These are phyloP conservation scores for Fomitopsis pinicola DNA, from an alignment of 1,284 basidiomycete genomes.

Conservation along the genomic window DNA sequence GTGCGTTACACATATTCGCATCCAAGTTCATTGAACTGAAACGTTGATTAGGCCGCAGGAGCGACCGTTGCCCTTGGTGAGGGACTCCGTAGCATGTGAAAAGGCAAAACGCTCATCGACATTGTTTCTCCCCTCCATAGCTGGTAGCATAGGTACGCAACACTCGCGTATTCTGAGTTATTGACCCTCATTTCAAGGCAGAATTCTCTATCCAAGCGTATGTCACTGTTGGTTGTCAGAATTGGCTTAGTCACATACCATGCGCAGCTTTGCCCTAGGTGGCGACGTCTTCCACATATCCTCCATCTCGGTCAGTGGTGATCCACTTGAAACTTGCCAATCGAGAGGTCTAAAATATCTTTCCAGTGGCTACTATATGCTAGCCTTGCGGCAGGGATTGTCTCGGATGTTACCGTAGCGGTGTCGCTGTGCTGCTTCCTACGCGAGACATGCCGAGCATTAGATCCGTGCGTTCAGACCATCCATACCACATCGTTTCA, in stretches of 20 bases:
- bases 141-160: slow-evolving; percentile 3
- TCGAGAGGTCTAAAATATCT: neutral
- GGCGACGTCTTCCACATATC: slow-evolving; percentile 4
- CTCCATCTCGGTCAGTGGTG: neutral
- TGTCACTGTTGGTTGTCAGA: neutral
- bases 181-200: neutral
- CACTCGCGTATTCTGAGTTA: neutral
- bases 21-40: neutral
- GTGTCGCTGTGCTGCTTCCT: slow-evolving; percentile 6
- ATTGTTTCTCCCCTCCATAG: neutral
- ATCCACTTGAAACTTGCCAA: neutral
- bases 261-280: neutral
- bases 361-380: slow-evolving; percentile 8
- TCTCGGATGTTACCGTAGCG: slow-evolving; percentile 3
- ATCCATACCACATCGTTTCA: neutral
- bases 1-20: neutral
- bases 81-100: neutral
- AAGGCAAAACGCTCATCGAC: no score
- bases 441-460: neutral
- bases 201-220: slow-evolving; percentile 2
- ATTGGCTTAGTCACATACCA: neutral
- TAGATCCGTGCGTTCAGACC: neutral
- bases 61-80: slow-evolving; percentile 4
- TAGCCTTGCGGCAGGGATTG: slow-evolving; percentile 1
- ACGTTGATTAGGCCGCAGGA: neutral